A percentile compares a stretch with the other conserved stretches of the same genome.
Conservation (phyloP, 768 basidiomycete species). For the Termitomyces sp. region DNA sequence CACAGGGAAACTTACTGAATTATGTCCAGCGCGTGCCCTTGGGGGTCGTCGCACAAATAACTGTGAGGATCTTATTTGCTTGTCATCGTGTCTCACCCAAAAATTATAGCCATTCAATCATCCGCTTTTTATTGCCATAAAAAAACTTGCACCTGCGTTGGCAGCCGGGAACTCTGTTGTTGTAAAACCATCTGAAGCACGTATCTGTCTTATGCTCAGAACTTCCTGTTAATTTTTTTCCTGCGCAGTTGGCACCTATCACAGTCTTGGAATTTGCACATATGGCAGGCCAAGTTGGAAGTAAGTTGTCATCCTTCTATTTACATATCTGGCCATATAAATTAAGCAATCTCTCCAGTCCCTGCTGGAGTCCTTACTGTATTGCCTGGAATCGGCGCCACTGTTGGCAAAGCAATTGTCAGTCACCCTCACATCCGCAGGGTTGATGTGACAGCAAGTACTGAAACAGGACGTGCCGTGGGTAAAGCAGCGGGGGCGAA, state of each 20-base stretch:
- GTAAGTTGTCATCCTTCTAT: conserved; percentile 25
- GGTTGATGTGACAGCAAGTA: conserved; percentile 75
- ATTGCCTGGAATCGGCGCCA: conserved; percentile 64
- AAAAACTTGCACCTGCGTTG: conserved; percentile 83
- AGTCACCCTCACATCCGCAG: conserved; percentile 66
- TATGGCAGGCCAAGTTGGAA: conserved; percentile 58
- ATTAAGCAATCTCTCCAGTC: conserved; percentile 37
- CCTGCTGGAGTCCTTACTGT: conserved; percentile 70
- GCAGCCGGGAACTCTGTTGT: conserved; percentile 83
- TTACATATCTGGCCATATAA: not conserved
- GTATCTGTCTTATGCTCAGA: not conserved
- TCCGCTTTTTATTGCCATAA: conserved; percentile 81
- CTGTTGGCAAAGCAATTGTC: conserved; percentile 60
- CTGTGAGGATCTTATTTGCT: conserved; percentile 37
- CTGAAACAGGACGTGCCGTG: conserved; percentile 59
- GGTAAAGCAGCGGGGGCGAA: conserved; percentile 73
- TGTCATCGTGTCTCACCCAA: not conserved
- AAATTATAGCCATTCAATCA: conserved; percentile 75
- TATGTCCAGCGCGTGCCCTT: conserved; percentile 76
- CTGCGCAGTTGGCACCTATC: conserved; percentile 57
- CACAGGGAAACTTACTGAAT: conserved; percentile 74
- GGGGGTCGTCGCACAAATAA: conserved; percentile 88
- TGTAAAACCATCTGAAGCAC: conserved; percentile 76
- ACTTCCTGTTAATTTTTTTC: conserved; percentile 1
- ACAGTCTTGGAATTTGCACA: conserved; percentile 73